Percentiles rank a stretch among this genome's conserved stretches.
These are phyloP conservation scores for Cichorium intybus DNA, from an alignment of 140 eudicot genomes.

Conservation along the genomic window DNA sequence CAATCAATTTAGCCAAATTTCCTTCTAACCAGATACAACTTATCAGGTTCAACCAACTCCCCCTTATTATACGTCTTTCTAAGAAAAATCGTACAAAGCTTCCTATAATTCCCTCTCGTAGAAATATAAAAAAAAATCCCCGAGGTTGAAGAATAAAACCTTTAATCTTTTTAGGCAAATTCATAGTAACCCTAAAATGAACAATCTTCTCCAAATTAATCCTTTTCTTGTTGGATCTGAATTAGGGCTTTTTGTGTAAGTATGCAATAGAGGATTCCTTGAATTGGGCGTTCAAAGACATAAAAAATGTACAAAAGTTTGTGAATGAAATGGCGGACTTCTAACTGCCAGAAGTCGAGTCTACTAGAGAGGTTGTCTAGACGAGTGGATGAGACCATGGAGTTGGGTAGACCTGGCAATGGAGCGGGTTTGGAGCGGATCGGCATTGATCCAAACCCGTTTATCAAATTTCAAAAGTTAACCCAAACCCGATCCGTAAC, in stretches of 20 bases:
- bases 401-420: too few relatives aligned
- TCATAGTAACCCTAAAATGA: slow-evolving; percentile 75
- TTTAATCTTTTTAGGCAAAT: slow-evolving; percentile 83
- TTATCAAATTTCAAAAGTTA: too few relatives aligned
- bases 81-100: slow-evolving; percentile 79
- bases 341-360: slow-evolving; percentile 64
- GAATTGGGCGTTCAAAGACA: slow-evolving; percentile 89
- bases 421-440: too few relatives aligned
- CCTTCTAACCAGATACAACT: slow-evolving; percentile 83
- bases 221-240: slow-evolving; percentile 78
- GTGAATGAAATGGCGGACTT: slow-evolving; percentile 67
- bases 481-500: too few relatives aligned
- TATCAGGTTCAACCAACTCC: slow-evolving; percentile 80
- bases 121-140: slow-evolving; percentile 92
- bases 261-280: slow-evolving; percentile 72
- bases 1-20: slow-evolving; percentile 56
- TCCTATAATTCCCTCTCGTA: slow-evolving; percentile 83
- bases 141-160: slow-evolving; percentile 80
- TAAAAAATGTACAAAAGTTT: slow-evolving; percentile 80
- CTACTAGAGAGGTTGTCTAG: slow-evolving; percentile 67
- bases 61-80: slow-evolving; percentile 82
- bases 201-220: slow-evolving; percentile 86
- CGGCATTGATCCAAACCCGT: too few relatives aligned
- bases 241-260: slow-evolving; percentile 56
- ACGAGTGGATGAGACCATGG: slow-evolving; percentile 61